phyloP scores from a whole-genome alignment of 2,329 filamentous ascomycete species.

The Daldinia sp. region DNA sequence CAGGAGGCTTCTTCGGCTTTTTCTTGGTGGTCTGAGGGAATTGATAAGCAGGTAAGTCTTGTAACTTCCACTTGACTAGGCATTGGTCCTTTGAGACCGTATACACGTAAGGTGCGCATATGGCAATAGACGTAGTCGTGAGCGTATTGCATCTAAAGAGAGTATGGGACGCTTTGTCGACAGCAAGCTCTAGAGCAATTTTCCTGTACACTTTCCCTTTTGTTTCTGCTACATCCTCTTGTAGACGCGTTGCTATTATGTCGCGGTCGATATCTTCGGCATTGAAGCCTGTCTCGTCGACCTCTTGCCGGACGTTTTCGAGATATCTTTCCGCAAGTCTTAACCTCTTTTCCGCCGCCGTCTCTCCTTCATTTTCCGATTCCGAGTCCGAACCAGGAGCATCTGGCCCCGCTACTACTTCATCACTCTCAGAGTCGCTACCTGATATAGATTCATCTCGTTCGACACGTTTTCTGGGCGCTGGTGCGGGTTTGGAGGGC shows the following conservation, averaged over 20 bases:
- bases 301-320: slow-evolving; percentile 84
- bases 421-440: slow-evolving; percentile 77
- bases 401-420: slow-evolving; percentile 57
- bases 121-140: slow-evolving; percentile 80
- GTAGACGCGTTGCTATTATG: slow-evolving; percentile 85
- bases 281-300: slow-evolving; percentile 83
- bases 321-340: slow-evolving; percentile 92
- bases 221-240: slow-evolving; percentile 90
- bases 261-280: slow-evolving; percentile 93
- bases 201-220: slow-evolving; percentile 90
- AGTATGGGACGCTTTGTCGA: slow-evolving; percentile 71
- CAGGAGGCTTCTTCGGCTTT: slow-evolving; percentile 65
- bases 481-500: slow-evolving; percentile 50
- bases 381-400: slow-evolving; percentile 59
- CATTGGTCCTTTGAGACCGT: slow-evolving; percentile 86
- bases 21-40: slow-evolving; percentile 66
- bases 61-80: slow-evolving; percentile 89
- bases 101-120: slow-evolving; percentile 82
- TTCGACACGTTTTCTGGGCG: slow-evolving; percentile 57
- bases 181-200: slow-evolving; percentile 77
- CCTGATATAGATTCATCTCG: slow-evolving; percentile 82
- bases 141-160: slow-evolving; percentile 82
- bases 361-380: slow-evolving; percentile 83
- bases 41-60: slow-evolving; percentile 68
- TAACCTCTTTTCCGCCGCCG: slow-evolving; percentile 85